These are phyloP conservation scores for Fraxinus dipetala DNA, from an alignment of 305 asterid genomes.

Conservation along the genomic window DNA sequence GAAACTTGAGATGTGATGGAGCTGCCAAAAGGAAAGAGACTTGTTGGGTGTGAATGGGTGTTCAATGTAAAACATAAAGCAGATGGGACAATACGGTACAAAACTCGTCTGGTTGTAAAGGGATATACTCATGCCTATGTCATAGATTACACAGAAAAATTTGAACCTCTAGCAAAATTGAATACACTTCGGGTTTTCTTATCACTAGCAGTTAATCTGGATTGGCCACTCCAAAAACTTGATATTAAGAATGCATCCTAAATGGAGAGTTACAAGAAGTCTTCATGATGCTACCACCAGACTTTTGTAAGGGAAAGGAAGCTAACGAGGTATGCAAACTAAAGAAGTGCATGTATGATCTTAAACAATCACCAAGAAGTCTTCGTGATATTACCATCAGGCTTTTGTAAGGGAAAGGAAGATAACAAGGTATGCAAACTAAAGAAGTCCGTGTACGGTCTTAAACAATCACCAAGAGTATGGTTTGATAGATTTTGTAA, in stretches of 20 bases:
- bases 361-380: too few relatives aligned
- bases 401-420: too few relatives aligned
- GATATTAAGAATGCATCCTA: background rate
- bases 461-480: background rate
- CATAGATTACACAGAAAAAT: background rate
- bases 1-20: background rate
- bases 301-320: background rate
- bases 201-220: background rate
- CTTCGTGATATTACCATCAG: too few relatives aligned
- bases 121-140: background rate
- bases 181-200: background rate
- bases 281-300: background rate
- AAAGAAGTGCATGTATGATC: background rate
- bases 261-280: background rate
- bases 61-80: background rate
- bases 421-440: background rate
- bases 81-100: background rate
- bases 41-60: background rate
- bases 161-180: background rate
- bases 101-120: background rate
- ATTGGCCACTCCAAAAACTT: background rate
- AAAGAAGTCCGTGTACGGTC: background rate
- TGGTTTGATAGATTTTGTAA: background rate
- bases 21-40: background rate
- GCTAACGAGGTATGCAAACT: background rate